Evolutionary conservation across 2,329 filamentous ascomycete genomes (phyloP).

Genomic region (Eutypella sp.): DNA sequence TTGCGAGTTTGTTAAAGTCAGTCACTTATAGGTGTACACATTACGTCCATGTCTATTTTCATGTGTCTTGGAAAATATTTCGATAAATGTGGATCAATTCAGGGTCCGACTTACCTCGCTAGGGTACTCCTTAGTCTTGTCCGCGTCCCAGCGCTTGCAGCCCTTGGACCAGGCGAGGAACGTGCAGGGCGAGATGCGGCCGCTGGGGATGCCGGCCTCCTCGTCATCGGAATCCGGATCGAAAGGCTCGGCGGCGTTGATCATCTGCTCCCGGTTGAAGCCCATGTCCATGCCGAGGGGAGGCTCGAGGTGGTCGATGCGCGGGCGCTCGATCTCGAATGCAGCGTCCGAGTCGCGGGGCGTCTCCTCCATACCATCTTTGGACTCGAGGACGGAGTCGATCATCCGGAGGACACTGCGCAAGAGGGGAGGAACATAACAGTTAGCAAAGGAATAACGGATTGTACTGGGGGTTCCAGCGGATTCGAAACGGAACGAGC

Average conservation of each 20-base stretch:
- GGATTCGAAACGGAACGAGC: no score
- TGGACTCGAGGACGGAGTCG: conserved; percentile 11
- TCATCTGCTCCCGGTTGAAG: conserved; percentile 9
- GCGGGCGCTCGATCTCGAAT: conserved; percentile 18
- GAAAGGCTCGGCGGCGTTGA: conserved; percentile 4
- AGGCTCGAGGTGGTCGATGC: conserved; percentile 15
- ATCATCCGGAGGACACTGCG: conserved; percentile 18
- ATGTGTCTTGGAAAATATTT: conserved; percentile 1
- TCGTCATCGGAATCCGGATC: conserved; percentile 15
- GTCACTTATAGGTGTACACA: no score
- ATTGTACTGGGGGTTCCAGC: no score
- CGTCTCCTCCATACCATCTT: conserved; percentile 12
- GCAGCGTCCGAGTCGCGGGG: conserved; percentile 15
- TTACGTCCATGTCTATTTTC: no score
- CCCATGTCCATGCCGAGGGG: conserved; percentile 15
- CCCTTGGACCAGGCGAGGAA: conserved; percentile 35
- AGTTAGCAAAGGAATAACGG: no score
- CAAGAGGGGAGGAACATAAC: no score
- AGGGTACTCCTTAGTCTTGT: conserved; percentile 29
- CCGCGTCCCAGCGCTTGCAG: conserved; percentile 25
- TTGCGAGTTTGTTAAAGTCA: background rate
- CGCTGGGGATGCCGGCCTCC: conserved; percentile 33
- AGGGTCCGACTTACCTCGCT: conserved; percentile 6
- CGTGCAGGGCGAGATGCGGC: conserved; percentile 36
- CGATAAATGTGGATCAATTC: background rate